Evolutionary conservation across 164 flowering plant genomes (phyloP).

Genomic region (Taxillus chinensis): DNA sequence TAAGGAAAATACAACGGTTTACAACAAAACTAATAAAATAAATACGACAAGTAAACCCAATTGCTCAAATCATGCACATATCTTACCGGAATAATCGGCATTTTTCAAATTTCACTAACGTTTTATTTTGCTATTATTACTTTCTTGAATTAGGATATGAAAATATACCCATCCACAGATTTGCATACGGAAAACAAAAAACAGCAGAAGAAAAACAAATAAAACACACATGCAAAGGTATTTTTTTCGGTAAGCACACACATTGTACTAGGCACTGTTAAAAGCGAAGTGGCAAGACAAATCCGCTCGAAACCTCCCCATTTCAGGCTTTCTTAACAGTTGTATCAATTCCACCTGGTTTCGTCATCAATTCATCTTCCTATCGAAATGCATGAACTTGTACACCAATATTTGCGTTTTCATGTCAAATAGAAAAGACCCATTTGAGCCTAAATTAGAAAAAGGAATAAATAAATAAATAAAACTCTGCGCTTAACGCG

Average conservation of each 20-base stretch:
- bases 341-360: background rate
- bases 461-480: no score
- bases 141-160: no score
- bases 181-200: no score
- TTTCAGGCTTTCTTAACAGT: slow-evolving; percentile 10
- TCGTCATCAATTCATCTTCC: background rate
- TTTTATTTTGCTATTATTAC: background rate
- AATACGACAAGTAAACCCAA: background rate
- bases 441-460: background rate
- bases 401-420: background rate
- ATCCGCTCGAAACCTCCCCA: slow-evolving; percentile 46
- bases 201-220: no score
- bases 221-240: background rate
- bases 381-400: background rate
- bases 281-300: slow-evolving; percentile 56
- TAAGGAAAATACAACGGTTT: no score
- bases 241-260: background rate
- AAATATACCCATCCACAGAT: no score
- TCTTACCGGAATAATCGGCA: background rate
- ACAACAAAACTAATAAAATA: no score
- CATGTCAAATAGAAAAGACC: background rate
- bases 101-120: background rate
- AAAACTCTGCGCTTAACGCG: slow-evolving; percentile 7
- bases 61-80: background rate
- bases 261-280: slow-evolving; percentile 23